Percentiles rank a stretch among this genome's conserved stretches.
phyloP scores from a whole-genome alignment of 148 eudicot species.

The Agrostemma githago region DNA sequence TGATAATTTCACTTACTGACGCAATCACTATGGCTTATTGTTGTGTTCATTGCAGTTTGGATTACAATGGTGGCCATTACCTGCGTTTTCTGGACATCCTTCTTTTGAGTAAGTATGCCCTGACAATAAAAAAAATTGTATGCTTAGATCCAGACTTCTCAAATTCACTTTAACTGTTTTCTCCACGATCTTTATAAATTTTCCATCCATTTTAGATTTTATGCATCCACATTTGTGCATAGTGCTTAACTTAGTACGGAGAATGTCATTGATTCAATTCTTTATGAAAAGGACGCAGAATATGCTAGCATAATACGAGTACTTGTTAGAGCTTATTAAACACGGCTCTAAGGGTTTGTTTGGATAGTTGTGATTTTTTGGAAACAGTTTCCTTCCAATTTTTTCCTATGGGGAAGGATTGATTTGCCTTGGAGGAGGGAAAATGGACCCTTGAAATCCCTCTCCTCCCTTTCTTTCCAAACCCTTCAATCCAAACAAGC shows the following conservation, averaged over 20 bases:
- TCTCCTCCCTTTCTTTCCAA: too few relatives aligned
- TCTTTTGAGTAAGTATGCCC: conserved; percentile 78
- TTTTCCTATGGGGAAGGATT: too few relatives aligned
- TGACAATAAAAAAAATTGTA: background rate
- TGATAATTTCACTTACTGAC: background rate
- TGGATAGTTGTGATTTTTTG: too few relatives aligned
- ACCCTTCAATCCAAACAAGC: too few relatives aligned
- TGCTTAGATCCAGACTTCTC: background rate
- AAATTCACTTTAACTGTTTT: background rate
- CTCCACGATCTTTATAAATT: background rate
- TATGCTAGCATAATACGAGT: background rate
- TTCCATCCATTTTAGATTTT: background rate
- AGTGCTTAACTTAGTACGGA: background rate
- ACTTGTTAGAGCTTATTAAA: background rate
- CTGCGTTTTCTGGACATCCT: conserved; percentile 61
- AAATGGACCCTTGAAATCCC: too few relatives aligned
- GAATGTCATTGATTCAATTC: background rate
- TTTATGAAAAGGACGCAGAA: background rate
- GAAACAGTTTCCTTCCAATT: too few relatives aligned
- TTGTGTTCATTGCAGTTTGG: conserved; percentile 67
- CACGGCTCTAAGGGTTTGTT: background rate
- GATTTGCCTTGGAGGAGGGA: too few relatives aligned
- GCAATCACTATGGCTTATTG: conserved; percentile 14
- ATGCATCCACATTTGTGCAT: background rate
- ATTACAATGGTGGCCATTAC: conserved; percentile 90